A percentile compares a stretch with the other conserved stretches of the same genome.
These are phyloP conservation scores for Trametes meyenii DNA, from an alignment of 768 basidiomycete genomes.

Conservation along the genomic window DNA sequence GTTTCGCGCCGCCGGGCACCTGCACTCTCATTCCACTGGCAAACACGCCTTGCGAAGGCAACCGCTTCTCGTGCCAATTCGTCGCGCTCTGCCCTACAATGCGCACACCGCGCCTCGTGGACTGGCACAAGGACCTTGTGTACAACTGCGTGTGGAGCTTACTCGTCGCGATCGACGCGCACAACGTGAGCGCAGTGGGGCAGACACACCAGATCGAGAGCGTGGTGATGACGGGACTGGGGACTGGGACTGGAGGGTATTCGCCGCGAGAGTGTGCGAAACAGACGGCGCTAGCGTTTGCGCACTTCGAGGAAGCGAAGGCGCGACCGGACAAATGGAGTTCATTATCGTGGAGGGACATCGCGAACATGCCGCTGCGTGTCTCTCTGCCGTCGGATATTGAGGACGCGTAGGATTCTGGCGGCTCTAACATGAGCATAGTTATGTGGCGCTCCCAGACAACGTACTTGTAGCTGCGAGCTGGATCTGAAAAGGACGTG, in stretches of 20 bases:
- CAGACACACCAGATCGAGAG: neutral
- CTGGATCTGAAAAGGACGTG: too few species aligned
- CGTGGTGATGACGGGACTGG: conserved; percentile 23
- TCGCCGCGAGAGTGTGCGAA: conserved; percentile 23
- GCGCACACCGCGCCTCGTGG: conserved; percentile 16
- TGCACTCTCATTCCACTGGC: conserved; percentile 22
- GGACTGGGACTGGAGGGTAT: conserved; percentile 16
- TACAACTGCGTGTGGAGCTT: conserved; percentile 32
- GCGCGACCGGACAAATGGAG: conserved; percentile 12
- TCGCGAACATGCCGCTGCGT: neutral
- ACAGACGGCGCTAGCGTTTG: conserved; percentile 29
- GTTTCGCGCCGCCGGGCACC: conserved; percentile 20
- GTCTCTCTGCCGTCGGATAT: too few species aligned
- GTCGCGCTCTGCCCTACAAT: conserved; percentile 24
- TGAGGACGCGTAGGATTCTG: too few species aligned
- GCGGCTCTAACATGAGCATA: too few species aligned
- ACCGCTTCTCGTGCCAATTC: conserved; percentile 6
- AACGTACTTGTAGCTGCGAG: too few species aligned
- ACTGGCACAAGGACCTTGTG: conserved; percentile 29
- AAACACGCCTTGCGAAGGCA: conserved; percentile 10
- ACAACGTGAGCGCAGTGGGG: conserved; percentile 6
- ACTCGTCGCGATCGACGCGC: conserved; percentile 21
- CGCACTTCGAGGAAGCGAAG: conserved; percentile 25
- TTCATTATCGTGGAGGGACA: conserved; percentile 13
- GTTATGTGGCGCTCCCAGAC: too few species aligned